Evolutionary conservation across 768 basidiomycete species (phyloP), one percentile per base, ranked within the genome.

Genomic region (Sporobolomyces pararoseus): DNA sequence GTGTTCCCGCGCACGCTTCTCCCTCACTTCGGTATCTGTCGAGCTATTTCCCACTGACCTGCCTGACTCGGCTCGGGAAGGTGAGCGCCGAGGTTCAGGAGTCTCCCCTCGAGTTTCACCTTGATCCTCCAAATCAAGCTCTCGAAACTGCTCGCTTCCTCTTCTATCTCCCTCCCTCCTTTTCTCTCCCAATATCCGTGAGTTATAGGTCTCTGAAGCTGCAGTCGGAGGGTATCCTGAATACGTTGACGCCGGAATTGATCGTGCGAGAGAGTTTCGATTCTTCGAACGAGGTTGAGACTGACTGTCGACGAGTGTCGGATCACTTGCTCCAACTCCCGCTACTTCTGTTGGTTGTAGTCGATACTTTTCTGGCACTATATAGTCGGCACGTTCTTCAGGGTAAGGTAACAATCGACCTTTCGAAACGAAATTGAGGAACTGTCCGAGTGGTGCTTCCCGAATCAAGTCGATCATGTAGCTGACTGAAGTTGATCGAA

Each of bases 361-460:
- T 37, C 55, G 58, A 17, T 65, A 70, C 13, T 34, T 25, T 34
- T 47, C 1, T 12, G 70, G 70, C 3, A 67, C 44, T 39, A 47
- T 17, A 55, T 59, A 71, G 27, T 31, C 60, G 0, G 35, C 25
- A 9, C 61, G 53, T 17, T 71, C 59, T 31, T 71, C 70, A 16
- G 4, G 50, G 21, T 44, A 59, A 4, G 58, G 42, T 21, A 59
- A 21, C 9, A 59, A n/a, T 27, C 32, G 23, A 13, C 58, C 58
- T 3, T 29, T 44, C 23, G 73, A 67, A 31, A 50, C 16, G 14
- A 6, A 51, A 71, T 73, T 68, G 52, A 76, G 9, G 47, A 65
- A 5, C 52, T 75, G 71, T 0, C 76, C 76, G 29, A 70, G 35
- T 9, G 60, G 64, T 13, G 72, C 65, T 31, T 73, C 75, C 31